phyloP scores from a whole-genome alignment of 2,329 filamentous ascomycete species.

The Myotisia sp. region DNA sequence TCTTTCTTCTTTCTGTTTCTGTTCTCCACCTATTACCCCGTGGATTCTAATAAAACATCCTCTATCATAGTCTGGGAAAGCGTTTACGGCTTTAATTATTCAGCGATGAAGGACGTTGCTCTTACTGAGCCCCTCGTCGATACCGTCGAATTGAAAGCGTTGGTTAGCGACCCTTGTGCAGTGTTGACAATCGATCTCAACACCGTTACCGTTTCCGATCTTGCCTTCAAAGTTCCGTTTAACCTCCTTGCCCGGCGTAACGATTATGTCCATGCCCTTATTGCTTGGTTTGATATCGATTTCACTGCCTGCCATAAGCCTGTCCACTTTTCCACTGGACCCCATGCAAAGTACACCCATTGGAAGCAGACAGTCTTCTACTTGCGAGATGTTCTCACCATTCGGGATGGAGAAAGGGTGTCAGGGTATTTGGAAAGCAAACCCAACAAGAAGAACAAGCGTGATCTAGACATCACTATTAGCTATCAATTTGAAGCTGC shows the following conservation, averaged over 20 bases:
- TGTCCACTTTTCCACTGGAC: constrained; percentile 89
- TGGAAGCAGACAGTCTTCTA: constrained; percentile 99
- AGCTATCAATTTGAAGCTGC: constrained; percentile 66
- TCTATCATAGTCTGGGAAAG: constrained; percentile 79
- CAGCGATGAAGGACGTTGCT: constrained; percentile 81
- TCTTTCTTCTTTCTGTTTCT: neutral
- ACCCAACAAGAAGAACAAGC: constrained; percentile 86
- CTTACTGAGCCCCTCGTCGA: constrained; percentile 94
- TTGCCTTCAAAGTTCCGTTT: constrained; percentile 72
- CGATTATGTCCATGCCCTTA: constrained; percentile 91
- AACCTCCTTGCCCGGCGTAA: constrained; percentile 62
- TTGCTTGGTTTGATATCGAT: constrained; percentile 98
- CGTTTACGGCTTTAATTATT: constrained; percentile 96
- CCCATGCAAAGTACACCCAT: constrained; percentile 98
- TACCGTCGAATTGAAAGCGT: constrained; percentile 92
- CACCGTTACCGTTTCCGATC: constrained; percentile 68
- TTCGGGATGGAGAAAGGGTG: constrained; percentile 73
- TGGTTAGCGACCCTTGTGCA: constrained; percentile 77
- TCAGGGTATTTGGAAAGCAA: constrained; percentile 61
- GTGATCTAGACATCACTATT: constrained; percentile 85
- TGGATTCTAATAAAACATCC: constrained; percentile 16
- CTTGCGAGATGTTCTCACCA: constrained; percentile 79
- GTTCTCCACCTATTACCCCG: neutral
- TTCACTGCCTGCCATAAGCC: constrained; percentile 98
- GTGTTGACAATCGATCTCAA: constrained; percentile 87